Conservation (phyloP, 2,329 filamentous ascomycete species). For the Zymoseptoria crescenta region DNA sequence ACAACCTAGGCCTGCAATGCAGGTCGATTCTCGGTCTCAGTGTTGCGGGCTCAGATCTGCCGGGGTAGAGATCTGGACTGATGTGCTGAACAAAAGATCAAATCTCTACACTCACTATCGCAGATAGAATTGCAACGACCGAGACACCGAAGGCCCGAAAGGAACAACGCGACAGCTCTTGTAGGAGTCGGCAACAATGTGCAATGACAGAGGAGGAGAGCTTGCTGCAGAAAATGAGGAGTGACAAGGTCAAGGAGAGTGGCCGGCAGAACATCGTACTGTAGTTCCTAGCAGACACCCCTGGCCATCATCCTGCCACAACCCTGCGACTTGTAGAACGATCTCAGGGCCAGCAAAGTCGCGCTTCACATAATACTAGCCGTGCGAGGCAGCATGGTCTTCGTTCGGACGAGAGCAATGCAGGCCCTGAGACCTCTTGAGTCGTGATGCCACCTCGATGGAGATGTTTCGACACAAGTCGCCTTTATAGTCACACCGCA, state of each 20-base stretch:
- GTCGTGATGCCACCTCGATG: not conserved
- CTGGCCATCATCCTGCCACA: not conserved
- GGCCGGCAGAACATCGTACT: not conserved
- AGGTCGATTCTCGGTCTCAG: not conserved
- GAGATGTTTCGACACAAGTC: not conserved
- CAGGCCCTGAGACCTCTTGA: not conserved
- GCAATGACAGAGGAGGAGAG: not conserved
- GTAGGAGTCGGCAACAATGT: too few relatives aligned
- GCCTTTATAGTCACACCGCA: not conserved
- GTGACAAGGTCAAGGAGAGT: not conserved
- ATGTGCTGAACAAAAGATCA: not conserved
- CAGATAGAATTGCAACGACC: too few relatives aligned
- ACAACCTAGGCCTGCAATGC: not conserved
- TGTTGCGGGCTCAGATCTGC: not conserved
- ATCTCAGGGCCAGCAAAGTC: not conserved
- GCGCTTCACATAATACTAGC: not conserved
- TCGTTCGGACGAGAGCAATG: not conserved
- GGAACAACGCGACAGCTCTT: too few relatives aligned
- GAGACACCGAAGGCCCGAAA: not conserved
- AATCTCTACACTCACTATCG: not conserved
- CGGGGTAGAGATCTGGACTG: not conserved
- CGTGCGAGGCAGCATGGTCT: not conserved
- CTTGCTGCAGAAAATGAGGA: not conserved
- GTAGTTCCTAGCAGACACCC: not conserved
- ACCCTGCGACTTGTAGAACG: not conserved